Conservation (phyloP, 2,329 filamentous ascomycete species). For the Paracorniculantispora psalliotae region DNA sequence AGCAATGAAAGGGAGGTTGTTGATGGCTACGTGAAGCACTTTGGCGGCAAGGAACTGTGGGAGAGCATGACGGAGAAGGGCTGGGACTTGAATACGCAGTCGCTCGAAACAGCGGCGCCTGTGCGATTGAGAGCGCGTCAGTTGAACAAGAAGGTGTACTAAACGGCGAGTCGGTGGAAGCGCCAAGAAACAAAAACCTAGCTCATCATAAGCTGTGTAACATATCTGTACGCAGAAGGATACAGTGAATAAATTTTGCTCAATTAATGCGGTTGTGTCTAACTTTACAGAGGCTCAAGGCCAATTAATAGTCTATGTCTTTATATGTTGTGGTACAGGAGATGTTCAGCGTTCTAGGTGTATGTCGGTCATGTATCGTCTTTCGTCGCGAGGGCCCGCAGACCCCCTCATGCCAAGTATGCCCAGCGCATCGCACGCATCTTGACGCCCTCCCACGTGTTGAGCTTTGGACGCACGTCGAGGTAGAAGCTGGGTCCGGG, state of each 20-base stretch:
- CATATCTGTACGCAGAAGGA: not conserved
- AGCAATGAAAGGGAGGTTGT: not conserved
- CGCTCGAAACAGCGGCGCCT: conserved; percentile 33
- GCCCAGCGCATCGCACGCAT: conserved; percentile 53
- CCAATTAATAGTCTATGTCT: not conserved
- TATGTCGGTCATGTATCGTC: not conserved
- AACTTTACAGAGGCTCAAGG: not conserved
- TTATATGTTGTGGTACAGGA: conserved; percentile 10
- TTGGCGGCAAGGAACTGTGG: conserved; percentile 22
- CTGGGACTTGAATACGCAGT: conserved; percentile 31
- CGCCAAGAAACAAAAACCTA: not conserved
- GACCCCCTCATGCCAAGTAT: conserved; percentile 40
- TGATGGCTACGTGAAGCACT: conserved; percentile 6
- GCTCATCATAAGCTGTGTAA: not conserved
- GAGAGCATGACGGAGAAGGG: conserved; percentile 24
- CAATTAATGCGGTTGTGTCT: not conserved
- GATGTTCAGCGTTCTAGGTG: not conserved
- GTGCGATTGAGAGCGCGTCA: conserved; percentile 25
- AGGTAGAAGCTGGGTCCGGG: conserved; percentile 57
- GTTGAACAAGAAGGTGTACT: conserved; percentile 21
- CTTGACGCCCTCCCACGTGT: conserved; percentile 62
- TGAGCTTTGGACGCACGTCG: conserved; percentile 64
- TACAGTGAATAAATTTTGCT: conserved; percentile 7
- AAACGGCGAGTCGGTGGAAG: not conserved
- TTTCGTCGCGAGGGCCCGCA: not conserved